Conservation (phyloP, 2,329 filamentous ascomycete species). For the Phoma sp. region DNA sequence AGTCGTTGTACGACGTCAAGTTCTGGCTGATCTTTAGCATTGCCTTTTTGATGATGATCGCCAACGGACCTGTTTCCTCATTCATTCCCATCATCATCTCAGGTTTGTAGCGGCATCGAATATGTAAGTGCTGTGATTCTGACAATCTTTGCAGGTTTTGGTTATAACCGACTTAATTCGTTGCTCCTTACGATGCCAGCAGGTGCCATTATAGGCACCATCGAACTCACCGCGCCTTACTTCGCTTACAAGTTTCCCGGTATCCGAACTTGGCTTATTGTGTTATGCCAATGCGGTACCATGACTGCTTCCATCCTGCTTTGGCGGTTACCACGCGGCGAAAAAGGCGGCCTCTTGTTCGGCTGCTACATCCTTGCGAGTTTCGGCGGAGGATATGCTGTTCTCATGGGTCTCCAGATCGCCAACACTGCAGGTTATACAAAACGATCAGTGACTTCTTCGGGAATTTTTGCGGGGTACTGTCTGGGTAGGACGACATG, state of each 20-base stretch:
- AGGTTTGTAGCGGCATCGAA: background rate
- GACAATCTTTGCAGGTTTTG: conserved; percentile 23
- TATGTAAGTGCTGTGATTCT: background rate
- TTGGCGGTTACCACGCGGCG: conserved; percentile 51
- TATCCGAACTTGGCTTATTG: conserved; percentile 41
- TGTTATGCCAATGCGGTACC: conserved; percentile 44
- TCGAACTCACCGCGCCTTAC: conserved; percentile 32
- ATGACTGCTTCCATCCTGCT: conserved; percentile 53
- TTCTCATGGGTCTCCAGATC: conserved; percentile 58
- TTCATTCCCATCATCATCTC: conserved; percentile 43
- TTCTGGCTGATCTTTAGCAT: conserved; percentile 55
- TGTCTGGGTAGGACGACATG: conserved; percentile 51
- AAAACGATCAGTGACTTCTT: conserved; percentile 57
- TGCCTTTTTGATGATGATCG: conserved; percentile 41
- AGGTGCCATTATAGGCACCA: conserved; percentile 33
- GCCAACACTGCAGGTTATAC: conserved; percentile 62
- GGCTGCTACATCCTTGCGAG: conserved; percentile 58
- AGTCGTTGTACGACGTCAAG: conserved; percentile 62
- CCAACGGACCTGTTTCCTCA: conserved; percentile 37
- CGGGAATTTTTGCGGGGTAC: conserved; percentile 60
- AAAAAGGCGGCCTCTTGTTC: conserved; percentile 56
- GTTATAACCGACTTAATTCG: conserved; percentile 35
- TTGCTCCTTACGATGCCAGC: conserved; percentile 34
- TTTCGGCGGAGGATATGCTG: conserved; percentile 56
- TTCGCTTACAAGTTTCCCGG: conserved; percentile 30